phyloP scores from a whole-genome alignment of 306 rosid genomes.

The Rosa rugosa region DNA sequence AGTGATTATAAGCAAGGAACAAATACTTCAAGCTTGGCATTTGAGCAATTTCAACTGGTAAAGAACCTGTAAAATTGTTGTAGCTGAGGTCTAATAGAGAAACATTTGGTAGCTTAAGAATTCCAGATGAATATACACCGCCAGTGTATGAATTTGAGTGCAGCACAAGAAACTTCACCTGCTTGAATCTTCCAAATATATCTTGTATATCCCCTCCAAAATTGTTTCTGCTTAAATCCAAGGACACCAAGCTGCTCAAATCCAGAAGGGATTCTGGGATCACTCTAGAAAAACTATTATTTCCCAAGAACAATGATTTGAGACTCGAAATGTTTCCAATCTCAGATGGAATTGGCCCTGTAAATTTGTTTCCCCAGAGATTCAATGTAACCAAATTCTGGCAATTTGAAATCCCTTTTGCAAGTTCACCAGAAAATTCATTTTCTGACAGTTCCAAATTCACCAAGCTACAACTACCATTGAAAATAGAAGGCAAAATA shows the following conservation, averaged over 20 bases:
- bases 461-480: slow-evolving; percentile 44
- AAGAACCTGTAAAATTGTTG: slow-evolving; percentile 73
- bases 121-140: slow-evolving; percentile 65
- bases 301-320: slow-evolving; percentile 61
- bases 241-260: slow-evolving; percentile 54
- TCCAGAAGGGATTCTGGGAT: slow-evolving; percentile 59
- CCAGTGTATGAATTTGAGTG: slow-evolving; percentile 65
- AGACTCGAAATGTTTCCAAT: slow-evolving; percentile 59
- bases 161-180: slow-evolving; percentile 59
- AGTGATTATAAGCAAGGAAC: slow-evolving; percentile 63
- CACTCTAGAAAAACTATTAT: slow-evolving; percentile 58
- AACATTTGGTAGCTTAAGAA: slow-evolving; percentile 57
- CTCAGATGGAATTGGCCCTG: slow-evolving; percentile 63
- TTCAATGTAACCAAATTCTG: slow-evolving; percentile 44
- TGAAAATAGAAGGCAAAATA: slow-evolving; percentile 43
- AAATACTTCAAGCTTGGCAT: slow-evolving; percentile 59
- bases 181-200: slow-evolving; percentile 64
- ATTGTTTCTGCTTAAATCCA: slow-evolving; percentile 76
- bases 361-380: slow-evolving; percentile 55
- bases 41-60: slow-evolving; percentile 64
- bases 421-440: slow-evolving; percentile 47
- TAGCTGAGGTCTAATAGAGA: slow-evolving; percentile 59
- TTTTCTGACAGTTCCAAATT: slow-evolving; percentile 67
- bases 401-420: slow-evolving; percentile 59
- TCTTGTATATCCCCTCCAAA: slow-evolving; percentile 63